These are phyloP conservation scores for Myriosclerotinia curreyana DNA, from an alignment of 2,329 filamentous ascomycete genomes.

Conservation along the genomic window DNA sequence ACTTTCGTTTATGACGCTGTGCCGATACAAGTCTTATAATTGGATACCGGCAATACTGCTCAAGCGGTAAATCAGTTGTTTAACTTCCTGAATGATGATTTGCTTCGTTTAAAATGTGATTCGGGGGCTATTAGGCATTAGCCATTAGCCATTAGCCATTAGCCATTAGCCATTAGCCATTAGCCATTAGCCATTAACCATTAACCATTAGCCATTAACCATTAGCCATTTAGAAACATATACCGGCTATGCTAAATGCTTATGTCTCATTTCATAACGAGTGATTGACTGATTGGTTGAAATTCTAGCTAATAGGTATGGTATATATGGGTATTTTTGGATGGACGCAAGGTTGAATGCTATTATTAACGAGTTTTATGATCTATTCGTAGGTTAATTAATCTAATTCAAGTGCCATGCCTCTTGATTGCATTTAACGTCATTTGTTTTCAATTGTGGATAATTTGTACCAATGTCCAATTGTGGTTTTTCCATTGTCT, in stretches of 20 bases:
- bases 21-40: background rate
- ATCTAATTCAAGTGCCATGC: slow-evolving; percentile 4
- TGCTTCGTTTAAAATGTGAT: background rate
- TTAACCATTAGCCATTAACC: no score
- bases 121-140: background rate
- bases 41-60: background rate
- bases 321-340: no score
- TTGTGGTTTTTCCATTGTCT: slow-evolving; percentile 2
- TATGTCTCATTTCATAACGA: background rate
- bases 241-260: background rate
- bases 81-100: slow-evolving; percentile 5
- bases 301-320: no score
- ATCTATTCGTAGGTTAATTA: background rate
- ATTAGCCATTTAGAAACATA: no score
- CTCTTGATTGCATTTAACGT: background rate
- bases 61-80: background rate
- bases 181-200: no score
- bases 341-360: background rate
- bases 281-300: no score
- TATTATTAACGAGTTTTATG: background rate
- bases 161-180: no score
- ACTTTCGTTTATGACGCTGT: no score
- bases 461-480: no score
- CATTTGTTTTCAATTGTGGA: slow-evolving; percentile 7
- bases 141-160: no score